phyloP scores from a whole-genome alignment of 768 basidiomycete genomes.

The Amyloporia xantha region DNA sequence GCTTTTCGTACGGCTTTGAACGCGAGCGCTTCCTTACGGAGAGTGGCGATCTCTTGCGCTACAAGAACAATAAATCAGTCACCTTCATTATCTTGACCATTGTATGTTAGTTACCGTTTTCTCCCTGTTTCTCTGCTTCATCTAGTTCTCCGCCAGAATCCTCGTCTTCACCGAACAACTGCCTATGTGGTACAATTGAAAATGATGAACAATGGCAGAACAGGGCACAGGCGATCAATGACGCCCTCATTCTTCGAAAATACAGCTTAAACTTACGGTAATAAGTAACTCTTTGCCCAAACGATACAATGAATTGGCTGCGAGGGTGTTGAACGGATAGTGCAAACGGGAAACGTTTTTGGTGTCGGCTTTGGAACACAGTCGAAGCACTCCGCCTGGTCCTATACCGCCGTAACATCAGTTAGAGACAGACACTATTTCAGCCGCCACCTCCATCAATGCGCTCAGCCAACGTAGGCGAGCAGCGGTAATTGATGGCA shows the following conservation, averaged over 20 bases:
- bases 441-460: background rate
- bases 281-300: slow-evolving; percentile 96
- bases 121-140: slow-evolving; percentile 86
- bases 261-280: slow-evolving; percentile 71
- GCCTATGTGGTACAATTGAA: slow-evolving; percentile 40
- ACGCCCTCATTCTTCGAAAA: too few relatives aligned
- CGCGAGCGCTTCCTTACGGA: slow-evolving; percentile 85
- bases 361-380: slow-evolving; percentile 91
- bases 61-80: background rate
- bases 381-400: slow-evolving; percentile 91
- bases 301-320: slow-evolving; percentile 99
- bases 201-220: too few relatives aligned
- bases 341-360: slow-evolving; percentile 95
- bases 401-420: too few relatives aligned
- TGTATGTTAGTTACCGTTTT: slow-evolving; percentile 63
- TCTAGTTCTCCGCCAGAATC: slow-evolving; percentile 79
- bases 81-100: background rate
- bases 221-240: too few relatives aligned
- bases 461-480: too few relatives aligned
- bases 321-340: slow-evolving; percentile 93
- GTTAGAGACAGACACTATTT: too few relatives aligned
- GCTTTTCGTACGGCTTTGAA: slow-evolving; percentile 77
- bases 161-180: slow-evolving; percentile 92
- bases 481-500: background rate
- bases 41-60: slow-evolving; percentile 87